These are phyloP conservation scores for Nymphaea colorata DNA, from an alignment of 164 flowering plant genomes.

Conservation along the genomic window DNA sequence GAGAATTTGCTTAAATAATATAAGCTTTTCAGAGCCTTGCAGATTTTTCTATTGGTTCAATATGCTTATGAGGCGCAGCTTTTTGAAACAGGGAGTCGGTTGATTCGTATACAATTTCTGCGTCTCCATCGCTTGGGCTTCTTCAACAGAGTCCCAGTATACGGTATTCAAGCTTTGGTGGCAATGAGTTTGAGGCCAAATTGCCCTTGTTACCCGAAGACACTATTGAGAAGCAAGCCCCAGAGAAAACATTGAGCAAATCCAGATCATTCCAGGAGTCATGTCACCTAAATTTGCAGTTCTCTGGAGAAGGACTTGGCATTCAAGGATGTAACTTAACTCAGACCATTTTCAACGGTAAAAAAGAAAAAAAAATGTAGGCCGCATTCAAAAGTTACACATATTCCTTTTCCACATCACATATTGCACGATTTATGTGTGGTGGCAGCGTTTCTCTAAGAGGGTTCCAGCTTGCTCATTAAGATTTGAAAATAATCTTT, in stretches of 20 bases:
- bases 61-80: background rate
- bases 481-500: background rate
- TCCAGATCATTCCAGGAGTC: constrained; percentile 21
- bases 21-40: background rate
- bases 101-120: constrained; percentile 60
- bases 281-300: constrained; percentile 29
- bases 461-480: background rate
- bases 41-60: background rate
- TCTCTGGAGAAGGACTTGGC: constrained; percentile 49
- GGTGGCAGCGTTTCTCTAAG: background rate
- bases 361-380: background rate
- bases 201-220: constrained; percentile 38
- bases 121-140: constrained; percentile 54
- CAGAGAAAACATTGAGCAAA: constrained; percentile 16
- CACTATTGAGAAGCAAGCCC: constrained; percentile 19
- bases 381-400: background rate
- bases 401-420: background rate
- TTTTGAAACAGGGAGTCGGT: constrained; percentile 46
- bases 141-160: constrained; percentile 21
- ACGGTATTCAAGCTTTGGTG: constrained; percentile 26
- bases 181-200: constrained; percentile 27
- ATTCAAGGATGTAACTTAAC: constrained; percentile 66
- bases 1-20: too few species aligned
- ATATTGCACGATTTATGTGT: background rate
- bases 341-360: constrained; percentile 91